These are phyloP conservation scores for Aspergillus persii DNA, from an alignment of 2,329 filamentous ascomycete genomes.

Conservation along the genomic window DNA sequence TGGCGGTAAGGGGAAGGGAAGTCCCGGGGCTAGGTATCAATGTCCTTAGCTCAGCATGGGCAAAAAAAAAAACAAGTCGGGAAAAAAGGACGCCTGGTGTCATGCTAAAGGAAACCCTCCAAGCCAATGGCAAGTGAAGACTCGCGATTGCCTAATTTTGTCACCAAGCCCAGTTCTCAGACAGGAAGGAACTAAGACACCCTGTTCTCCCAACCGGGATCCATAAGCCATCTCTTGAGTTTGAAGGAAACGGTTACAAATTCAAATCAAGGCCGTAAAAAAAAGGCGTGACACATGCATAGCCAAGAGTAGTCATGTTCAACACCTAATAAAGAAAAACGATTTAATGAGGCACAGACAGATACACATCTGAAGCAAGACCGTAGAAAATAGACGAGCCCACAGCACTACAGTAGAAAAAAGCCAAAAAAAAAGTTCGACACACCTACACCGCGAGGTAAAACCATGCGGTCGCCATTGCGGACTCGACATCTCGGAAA, in stretches of 20 bases:
- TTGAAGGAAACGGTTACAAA: slow-evolving; percentile 5
- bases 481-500: neutral
- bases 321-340: slow-evolving; percentile 2
- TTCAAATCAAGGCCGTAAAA: neutral
- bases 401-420: neutral
- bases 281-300: slow-evolving; percentile 1
- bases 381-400: neutral
- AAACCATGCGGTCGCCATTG: neutral
- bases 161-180: neutral
- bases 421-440: slow-evolving; percentile 4
- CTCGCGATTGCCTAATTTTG: neutral
- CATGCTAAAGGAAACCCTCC: slow-evolving; percentile 9
- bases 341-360: neutral
- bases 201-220: neutral
- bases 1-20: slow-evolving; percentile 19
- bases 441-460: slow-evolving; percentile 8
- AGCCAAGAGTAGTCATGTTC: neutral
- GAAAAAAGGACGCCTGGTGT: slow-evolving; percentile 1
- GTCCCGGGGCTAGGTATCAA: slow-evolving; percentile 11
- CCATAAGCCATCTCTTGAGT: neutral
- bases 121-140: slow-evolving; percentile 5
- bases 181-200: neutral
- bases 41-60: slow-evolving; percentile 12
- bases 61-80: neutral
- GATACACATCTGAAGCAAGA: neutral